phyloP scores from a whole-genome alignment of 73 alveolate species.

The Diophrys appendiculata region DNA sequence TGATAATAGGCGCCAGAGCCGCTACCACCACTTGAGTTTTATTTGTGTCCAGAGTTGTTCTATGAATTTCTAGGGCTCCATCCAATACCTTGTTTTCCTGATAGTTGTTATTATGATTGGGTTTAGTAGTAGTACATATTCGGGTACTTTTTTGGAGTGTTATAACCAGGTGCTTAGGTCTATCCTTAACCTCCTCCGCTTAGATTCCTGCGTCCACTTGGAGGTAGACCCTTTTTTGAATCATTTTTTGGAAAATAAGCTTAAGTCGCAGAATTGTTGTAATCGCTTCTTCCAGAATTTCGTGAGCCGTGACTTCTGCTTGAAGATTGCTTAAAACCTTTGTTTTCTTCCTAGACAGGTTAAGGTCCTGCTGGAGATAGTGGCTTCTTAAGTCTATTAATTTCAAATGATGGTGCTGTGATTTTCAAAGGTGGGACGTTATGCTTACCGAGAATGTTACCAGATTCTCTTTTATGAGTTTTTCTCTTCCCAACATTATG shows the following conservation, averaged over 20 bases:
- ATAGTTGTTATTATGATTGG: neutral
- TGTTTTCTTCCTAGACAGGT: neutral
- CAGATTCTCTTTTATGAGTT: slow-evolving; percentile 8
- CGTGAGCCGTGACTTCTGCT: neutral
- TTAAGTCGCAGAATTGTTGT: neutral
- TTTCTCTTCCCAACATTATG: slow-evolving; percentile 32
- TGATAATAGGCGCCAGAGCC: neutral
- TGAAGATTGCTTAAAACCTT: neutral
- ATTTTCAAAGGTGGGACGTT: slow-evolving; percentile 2
- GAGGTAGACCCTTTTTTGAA: neutral
- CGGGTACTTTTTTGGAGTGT: neutral
- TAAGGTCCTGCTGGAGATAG: neutral
- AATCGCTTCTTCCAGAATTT: neutral
- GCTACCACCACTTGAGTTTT: neutral
- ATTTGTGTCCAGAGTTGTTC: neutral
- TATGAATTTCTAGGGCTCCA: neutral
- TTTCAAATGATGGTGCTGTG: neutral
- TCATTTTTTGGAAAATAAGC: neutral
- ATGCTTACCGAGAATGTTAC: neutral
- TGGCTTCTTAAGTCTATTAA: neutral
- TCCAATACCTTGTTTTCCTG: neutral
- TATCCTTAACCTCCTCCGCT: neutral
- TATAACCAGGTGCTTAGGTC: neutral
- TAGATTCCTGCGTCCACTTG: neutral
- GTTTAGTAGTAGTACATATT: neutral